A percentile compares a stretch with the other conserved stretches of the same genome.
phyloP scores from a whole-genome alignment of 78 protist genomes.

The Dictyostelium brefeldianum region DNA sequence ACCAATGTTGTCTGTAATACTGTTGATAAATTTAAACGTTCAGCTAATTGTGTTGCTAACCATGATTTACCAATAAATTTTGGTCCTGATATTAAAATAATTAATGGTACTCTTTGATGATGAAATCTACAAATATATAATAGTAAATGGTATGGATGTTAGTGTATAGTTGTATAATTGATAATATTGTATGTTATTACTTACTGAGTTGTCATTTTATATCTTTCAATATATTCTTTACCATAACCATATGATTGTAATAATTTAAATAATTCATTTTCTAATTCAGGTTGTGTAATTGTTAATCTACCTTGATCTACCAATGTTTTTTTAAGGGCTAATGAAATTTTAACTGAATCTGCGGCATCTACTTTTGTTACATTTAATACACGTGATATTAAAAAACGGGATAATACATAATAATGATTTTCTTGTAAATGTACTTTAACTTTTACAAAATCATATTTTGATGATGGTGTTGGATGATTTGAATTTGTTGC shows the following conservation, averaged over 20 bases:
- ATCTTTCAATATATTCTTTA: constrained; percentile 73
- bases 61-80: constrained; percentile 77
- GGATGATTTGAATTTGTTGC: constrained; percentile 53
- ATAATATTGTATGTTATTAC: background rate
- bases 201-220: constrained; percentile 76
- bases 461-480: constrained; percentile 73
- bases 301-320: constrained; percentile 70
- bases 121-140: constrained; percentile 36
- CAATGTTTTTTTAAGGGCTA: constrained; percentile 51
- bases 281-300: constrained; percentile 59
- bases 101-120: constrained; percentile 75
- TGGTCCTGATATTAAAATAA: constrained; percentile 72
- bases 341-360: constrained; percentile 71
- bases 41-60: constrained; percentile 79
- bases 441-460: constrained; percentile 76
- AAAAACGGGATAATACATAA: constrained; percentile 69
- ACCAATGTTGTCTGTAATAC: constrained; percentile 73
- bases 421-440: constrained; percentile 54
- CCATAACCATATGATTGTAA: constrained; percentile 74
- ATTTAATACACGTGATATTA: constrained; percentile 65
- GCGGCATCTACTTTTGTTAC: constrained; percentile 81
- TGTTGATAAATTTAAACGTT: constrained; percentile 72
- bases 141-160: background rate
- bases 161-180: background rate
- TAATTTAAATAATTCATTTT: constrained; percentile 55